These are phyloP conservation scores for Cyclotella choctawhatcheeana DNA, from an alignment of 108 stramenopile genomes.

Conservation along the genomic window DNA sequence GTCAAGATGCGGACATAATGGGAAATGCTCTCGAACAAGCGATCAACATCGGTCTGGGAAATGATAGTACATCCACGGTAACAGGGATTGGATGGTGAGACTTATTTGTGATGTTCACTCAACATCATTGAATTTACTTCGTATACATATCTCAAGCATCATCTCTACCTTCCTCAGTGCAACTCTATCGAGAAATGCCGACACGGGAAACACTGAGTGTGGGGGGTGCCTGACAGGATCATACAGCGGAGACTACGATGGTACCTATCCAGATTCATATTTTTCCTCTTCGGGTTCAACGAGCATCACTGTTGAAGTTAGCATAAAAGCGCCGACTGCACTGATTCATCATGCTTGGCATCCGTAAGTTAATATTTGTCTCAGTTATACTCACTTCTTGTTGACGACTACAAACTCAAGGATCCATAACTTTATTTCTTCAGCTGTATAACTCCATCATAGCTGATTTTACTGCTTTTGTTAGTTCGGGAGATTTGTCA, in stretches of 20 bases:
- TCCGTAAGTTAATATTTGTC: too few species aligned
- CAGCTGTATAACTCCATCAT: constrained; percentile 20
- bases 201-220: constrained; percentile 28
- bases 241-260: constrained; percentile 1
- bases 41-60: constrained; percentile 24
- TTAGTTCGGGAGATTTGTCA: constrained; percentile 8
- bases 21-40: constrained; percentile 28
- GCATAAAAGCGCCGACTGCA: constrained; percentile 7
- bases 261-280: constrained; percentile 1
- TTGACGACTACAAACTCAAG: too few species aligned
- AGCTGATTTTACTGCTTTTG: constrained; percentile 17
- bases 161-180: too few species aligned
- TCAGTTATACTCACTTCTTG: too few species aligned
- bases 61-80: background rate
- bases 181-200: constrained; percentile 13
- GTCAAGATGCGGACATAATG: constrained; percentile 38
- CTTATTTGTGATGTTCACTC: too few species aligned
- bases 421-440: background rate
- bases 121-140: too few species aligned
- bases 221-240: constrained; percentile 28
- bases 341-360: constrained; percentile 7
- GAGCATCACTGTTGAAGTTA: constrained; percentile 17
- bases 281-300: background rate
- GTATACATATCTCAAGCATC: too few species aligned
- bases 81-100: constrained; percentile 35